These are phyloP conservation scores for Mycena vitilis DNA, from an alignment of 768 basidiomycete species.

Conservation along the genomic window DNA sequence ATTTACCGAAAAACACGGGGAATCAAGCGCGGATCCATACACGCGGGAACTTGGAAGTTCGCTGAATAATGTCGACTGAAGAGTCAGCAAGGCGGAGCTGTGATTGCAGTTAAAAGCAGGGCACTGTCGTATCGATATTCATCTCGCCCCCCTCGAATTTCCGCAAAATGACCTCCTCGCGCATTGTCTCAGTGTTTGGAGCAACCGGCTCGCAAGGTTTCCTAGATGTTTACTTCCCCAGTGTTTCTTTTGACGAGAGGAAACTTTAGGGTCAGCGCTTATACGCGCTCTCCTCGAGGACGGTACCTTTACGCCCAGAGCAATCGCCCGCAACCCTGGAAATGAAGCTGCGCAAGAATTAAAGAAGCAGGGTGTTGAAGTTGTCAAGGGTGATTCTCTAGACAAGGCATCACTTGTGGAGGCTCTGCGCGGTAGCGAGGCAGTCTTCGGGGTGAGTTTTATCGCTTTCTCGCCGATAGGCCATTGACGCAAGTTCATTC, in stretches of 20 bases:
- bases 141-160: too few species aligned
- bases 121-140: too few species aligned
- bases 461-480: background rate
- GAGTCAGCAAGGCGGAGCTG: too few species aligned
- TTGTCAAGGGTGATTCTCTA: background rate
- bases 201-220: slow-evolving; percentile 52
- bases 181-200: slow-evolving; percentile 48
- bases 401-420: slow-evolving; percentile 1
- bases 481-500: background rate
- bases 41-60: too few species aligned
- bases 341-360: background rate
- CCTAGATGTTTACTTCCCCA: background rate
- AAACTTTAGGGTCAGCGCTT: background rate
- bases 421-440: slow-evolving; percentile 5
- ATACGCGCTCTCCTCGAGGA: background rate
- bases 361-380: background rate
- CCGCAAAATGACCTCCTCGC: background rate
- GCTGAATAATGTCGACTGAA: too few species aligned
- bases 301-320: background rate
- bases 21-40: too few species aligned
- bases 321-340: background rate
- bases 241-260: too few species aligned
- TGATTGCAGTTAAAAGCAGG: too few species aligned
- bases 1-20: too few species aligned
- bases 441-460: background rate